phyloP scores from a whole-genome alignment of 169 alveolate genomes.

The Plasmodium vinckei region DNA sequence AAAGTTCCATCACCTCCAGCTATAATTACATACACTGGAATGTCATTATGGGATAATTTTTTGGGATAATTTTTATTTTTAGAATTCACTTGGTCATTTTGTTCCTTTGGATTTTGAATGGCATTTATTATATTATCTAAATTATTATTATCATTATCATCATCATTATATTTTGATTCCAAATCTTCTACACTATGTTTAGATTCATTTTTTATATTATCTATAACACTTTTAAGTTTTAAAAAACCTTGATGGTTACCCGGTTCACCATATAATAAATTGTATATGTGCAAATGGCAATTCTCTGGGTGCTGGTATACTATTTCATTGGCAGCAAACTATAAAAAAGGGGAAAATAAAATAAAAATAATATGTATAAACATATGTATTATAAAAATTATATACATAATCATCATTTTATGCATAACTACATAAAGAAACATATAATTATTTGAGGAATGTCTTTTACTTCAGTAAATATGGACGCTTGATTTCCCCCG shows the following conservation, averaged over 20 bases:
- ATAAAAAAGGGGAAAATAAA: slow-evolving; percentile 48
- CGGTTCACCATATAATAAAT: slow-evolving; percentile 84
- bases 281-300: slow-evolving; percentile 78
- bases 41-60: slow-evolving; percentile 13
- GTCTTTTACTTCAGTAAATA: slow-evolving; percentile 82
- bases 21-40: slow-evolving; percentile 79
- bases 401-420: slow-evolving; percentile 6
- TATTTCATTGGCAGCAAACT: slow-evolving; percentile 65
- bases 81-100: background rate
- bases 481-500: slow-evolving; percentile 89
- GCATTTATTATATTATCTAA: background rate
- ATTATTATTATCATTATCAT: background rate
- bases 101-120: background rate
- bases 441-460: slow-evolving; percentile 14
- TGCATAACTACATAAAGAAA: background rate
- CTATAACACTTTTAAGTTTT: background rate
- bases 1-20: slow-evolving; percentile 98
- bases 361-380: slow-evolving; percentile 32
- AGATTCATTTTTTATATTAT: background rate
- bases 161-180: too few species aligned
- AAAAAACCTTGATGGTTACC: slow-evolving; percentile 88
- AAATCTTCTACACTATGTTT: background rate
- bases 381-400: slow-evolving; percentile 33
- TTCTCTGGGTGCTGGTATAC: slow-evolving; percentile 44
- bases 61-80: background rate